Conservation (phyloP, 225 moss, liverwort and hornwort genomes). For the Lunularia cruciata region DNA sequence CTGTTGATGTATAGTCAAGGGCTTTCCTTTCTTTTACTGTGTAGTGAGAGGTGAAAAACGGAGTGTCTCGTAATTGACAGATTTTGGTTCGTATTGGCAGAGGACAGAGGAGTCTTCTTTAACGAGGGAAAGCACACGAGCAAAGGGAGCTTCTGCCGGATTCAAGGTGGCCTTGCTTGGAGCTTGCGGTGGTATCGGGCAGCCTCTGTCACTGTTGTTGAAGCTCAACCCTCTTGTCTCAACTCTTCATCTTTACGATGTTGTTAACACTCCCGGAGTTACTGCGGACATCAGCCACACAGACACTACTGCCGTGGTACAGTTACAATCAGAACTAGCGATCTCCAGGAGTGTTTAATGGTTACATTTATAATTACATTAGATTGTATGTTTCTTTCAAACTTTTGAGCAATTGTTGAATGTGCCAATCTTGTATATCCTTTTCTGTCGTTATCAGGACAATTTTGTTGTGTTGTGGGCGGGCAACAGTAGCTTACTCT, state of each 20-base stretch:
- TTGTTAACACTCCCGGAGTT: conserved; percentile 97
- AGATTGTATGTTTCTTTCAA: too few relatives aligned
- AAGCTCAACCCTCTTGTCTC: conserved; percentile 90
- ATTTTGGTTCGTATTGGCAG: conserved; percentile 42
- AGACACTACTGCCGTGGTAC: conserved; percentile 90
- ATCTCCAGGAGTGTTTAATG: too few relatives aligned
- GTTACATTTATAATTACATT: too few relatives aligned
- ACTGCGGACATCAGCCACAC: conserved; percentile 96
- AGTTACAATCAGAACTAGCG: too few relatives aligned
- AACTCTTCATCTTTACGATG: conserved; percentile 92
- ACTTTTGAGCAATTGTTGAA: too few relatives aligned
- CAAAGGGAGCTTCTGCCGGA: conserved; percentile 80
- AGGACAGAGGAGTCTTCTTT: conserved; percentile 46
- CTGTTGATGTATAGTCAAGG: too few relatives aligned
- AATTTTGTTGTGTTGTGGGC: too few relatives aligned
- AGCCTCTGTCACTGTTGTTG: conserved; percentile 78
- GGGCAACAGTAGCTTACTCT: too few relatives aligned
- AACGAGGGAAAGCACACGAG: conserved; percentile 69
- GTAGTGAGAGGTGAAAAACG: too few relatives aligned
- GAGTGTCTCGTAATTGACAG: background rate
- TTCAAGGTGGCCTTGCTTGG: conserved; percentile 92
- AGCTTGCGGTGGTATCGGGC: conserved; percentile 97
- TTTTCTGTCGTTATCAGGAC: too few relatives aligned
- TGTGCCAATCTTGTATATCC: too few relatives aligned
- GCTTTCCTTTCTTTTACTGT: too few relatives aligned